Percentiles rank a stretch among this genome's conserved stretches.
These are phyloP conservation scores for Nakaseomyces bracarensis DNA, from an alignment of 1,139 yeast genomes.

Conservation along the genomic window DNA sequence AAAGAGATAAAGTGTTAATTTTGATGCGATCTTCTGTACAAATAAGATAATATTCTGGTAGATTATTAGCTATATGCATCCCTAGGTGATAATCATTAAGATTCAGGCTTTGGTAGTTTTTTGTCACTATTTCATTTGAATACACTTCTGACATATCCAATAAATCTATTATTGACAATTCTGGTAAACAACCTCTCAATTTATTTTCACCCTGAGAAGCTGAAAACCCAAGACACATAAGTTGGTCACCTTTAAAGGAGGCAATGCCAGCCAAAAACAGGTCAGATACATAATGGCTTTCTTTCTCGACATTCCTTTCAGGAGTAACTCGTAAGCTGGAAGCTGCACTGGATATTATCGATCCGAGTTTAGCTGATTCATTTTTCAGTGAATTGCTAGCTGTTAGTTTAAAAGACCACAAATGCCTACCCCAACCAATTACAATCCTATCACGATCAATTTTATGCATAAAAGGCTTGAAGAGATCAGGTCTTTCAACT, in stretches of 20 bases:
- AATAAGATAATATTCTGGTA: conserved; percentile 52
- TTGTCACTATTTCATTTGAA: conserved; percentile 71
- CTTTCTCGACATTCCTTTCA: conserved; percentile 53
- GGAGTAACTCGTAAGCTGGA: conserved; percentile 51
- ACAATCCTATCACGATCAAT: conserved; percentile 62
- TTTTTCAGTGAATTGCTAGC: conserved; percentile 30
- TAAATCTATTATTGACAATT: conserved; percentile 58
- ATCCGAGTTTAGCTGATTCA: conserved; percentile 19
- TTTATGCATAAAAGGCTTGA: conserved; percentile 69
- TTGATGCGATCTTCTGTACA: conserved; percentile 78
- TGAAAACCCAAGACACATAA: conserved; percentile 49
- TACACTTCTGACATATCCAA: conserved; percentile 66
- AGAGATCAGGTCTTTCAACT: conserved; percentile 63
- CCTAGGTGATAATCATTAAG: conserved; percentile 72
- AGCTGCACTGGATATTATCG: conserved; percentile 56
- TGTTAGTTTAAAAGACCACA: conserved; percentile 55
- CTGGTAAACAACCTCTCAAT: conserved; percentile 46
- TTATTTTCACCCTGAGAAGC: conserved; percentile 25
- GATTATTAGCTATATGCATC: conserved; percentile 35
- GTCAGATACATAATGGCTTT: conserved; percentile 34
- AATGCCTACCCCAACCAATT: conserved; percentile 75
- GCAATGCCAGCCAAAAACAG: conserved; percentile 71
- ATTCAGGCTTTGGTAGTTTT: conserved; percentile 52
- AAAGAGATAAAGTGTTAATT: conserved; percentile 58
- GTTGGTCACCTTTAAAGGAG: conserved; percentile 57